These are phyloP conservation scores for Penicillium simplicissimum DNA, from an alignment of 495 filamentous ascomycete genomes.

Conservation along the genomic window DNA sequence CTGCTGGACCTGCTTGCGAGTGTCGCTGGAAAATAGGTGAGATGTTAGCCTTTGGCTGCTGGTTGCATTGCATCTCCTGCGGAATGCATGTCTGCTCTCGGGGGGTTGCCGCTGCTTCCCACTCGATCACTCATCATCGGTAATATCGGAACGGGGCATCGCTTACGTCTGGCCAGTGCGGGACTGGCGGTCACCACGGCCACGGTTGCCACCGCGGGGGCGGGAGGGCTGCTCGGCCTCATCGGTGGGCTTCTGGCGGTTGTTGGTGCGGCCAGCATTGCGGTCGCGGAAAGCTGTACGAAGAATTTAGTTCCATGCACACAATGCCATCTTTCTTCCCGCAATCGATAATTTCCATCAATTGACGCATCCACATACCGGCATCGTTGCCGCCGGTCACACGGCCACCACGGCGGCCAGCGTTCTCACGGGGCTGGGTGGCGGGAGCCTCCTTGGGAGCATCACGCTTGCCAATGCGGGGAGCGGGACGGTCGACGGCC, in stretches of 20 bases:
- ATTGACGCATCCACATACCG: conserved; percentile 56
- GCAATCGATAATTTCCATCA: background rate
- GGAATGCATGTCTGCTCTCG: background rate
- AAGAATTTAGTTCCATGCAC: conserved; percentile 3
- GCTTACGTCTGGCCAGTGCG: conserved; percentile 70
- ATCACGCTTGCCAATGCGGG: conserved; percentile 86
- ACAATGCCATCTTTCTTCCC: conserved; percentile 3
- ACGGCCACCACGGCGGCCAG: conserved; percentile 59
- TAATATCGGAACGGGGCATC: background rate
- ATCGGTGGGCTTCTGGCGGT: conserved; percentile 78
- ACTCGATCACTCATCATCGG: background rate
- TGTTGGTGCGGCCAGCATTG: conserved; percentile 75
- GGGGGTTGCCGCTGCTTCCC: background rate
- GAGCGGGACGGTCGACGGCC: conserved; percentile 80
- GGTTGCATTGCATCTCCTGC: background rate
- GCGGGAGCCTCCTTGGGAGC: conserved; percentile 65
- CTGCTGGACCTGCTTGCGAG: conserved; percentile 88
- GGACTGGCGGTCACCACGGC: conserved; percentile 81
- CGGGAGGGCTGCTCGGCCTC: conserved; percentile 61
- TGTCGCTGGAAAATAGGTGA: conserved; percentile 57
- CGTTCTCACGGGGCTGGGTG: conserved; percentile 40
- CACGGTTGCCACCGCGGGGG: conserved; percentile 54
- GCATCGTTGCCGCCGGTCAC: conserved; percentile 71
- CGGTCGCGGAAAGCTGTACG: conserved; percentile 84
- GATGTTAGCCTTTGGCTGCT: conserved; percentile 10